These are phyloP conservation scores for Talaromyces trachyspermus DNA, from an alignment of 495 filamentous ascomycete species.

Conservation along the genomic window DNA sequence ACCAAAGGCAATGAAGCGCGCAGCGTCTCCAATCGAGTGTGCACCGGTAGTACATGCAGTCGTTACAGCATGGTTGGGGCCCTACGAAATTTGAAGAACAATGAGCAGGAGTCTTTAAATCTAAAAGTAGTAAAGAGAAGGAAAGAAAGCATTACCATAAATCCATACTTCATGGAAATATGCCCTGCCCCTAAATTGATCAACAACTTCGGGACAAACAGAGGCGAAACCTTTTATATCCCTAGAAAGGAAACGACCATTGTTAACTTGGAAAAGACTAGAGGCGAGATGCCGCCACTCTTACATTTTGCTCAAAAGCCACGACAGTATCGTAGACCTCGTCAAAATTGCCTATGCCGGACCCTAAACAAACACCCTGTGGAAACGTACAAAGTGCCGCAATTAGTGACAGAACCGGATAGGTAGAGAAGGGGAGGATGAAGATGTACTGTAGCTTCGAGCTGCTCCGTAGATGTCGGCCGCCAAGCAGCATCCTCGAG, in stretches of 20 bases:
- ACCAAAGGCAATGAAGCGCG: slow-evolving; percentile 79
- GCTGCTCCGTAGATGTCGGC: slow-evolving; percentile 51
- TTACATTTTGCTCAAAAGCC: slow-evolving; percentile 64
- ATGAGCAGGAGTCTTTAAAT: neutral
- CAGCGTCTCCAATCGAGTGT: slow-evolving; percentile 88
- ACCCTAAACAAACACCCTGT: slow-evolving; percentile 91
- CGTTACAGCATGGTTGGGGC: slow-evolving; percentile 84
- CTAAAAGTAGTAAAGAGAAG: neutral
- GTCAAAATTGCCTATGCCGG: slow-evolving; percentile 89
- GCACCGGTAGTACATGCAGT: slow-evolving; percentile 95
- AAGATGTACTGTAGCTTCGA: slow-evolving; percentile 54
- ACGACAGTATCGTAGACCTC: slow-evolving; percentile 80
- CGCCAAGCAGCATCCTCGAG: slow-evolving; percentile 77
- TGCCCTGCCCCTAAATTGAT: slow-evolving; percentile 94
- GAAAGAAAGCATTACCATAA: slow-evolving; percentile 45
- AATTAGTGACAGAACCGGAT: neutral
- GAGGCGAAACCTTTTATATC: slow-evolving; percentile 87
- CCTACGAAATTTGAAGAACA: slow-evolving; percentile 31
- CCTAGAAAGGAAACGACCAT: too few species aligned
- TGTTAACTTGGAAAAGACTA: too few species aligned
- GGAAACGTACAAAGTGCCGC: too few species aligned
- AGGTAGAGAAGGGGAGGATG: neutral
- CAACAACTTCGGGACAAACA: slow-evolving; percentile 86
- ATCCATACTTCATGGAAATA: slow-evolving; percentile 86
- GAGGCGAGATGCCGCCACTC: too few species aligned